Conservation (phyloP, 2,329 filamentous ascomycete species). For the Colletotrichum destructivum region DNA sequence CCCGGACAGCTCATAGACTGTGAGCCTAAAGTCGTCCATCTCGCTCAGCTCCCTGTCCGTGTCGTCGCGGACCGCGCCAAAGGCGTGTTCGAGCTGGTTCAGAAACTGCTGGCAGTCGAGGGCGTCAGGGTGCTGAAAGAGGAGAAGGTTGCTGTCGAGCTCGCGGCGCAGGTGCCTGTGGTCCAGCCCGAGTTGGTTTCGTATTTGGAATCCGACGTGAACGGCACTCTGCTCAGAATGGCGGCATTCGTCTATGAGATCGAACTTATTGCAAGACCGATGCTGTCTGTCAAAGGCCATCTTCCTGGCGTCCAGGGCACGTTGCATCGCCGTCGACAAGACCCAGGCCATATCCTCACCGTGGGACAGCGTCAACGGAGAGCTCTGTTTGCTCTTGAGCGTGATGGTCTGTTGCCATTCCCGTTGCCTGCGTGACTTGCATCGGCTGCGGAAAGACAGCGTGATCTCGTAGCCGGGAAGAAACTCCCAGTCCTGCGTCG, state of each 20-base stretch:
- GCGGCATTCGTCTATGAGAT: constrained; percentile 55
- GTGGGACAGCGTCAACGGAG: constrained; percentile 62
- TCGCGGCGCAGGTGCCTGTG: constrained; percentile 61
- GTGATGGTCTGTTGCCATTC: constrained; percentile 58
- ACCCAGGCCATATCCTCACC: constrained; percentile 65
- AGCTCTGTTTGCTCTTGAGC: constrained; percentile 63
- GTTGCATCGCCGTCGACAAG: constrained; percentile 59
- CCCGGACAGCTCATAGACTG: constrained; percentile 62
- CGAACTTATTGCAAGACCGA: constrained; percentile 52
- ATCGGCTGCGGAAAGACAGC: constrained; percentile 61
- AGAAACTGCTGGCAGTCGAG: constrained; percentile 63
- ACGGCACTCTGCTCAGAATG: constrained; percentile 62
- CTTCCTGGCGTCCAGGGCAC: constrained; percentile 57
- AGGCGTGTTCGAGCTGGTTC: constrained; percentile 53
- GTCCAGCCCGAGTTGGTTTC: constrained; percentile 65
- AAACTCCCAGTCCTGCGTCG: constrained; percentile 62
- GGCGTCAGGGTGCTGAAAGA: constrained; percentile 61
- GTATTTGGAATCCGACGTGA: constrained; percentile 61
- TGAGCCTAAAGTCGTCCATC: constrained; percentile 65
- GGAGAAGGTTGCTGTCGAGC: constrained; percentile 59
- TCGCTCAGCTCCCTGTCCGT: constrained; percentile 58
- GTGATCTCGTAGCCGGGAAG: constrained; percentile 66
- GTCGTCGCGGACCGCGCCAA: constrained; percentile 56
- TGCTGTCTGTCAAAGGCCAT: constrained; percentile 59
- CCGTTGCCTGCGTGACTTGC: constrained; percentile 52